Evolutionary conservation across 2,329 filamentous ascomycete species (phyloP).

Genomic region (Microcyclospora pomicola): DNA sequence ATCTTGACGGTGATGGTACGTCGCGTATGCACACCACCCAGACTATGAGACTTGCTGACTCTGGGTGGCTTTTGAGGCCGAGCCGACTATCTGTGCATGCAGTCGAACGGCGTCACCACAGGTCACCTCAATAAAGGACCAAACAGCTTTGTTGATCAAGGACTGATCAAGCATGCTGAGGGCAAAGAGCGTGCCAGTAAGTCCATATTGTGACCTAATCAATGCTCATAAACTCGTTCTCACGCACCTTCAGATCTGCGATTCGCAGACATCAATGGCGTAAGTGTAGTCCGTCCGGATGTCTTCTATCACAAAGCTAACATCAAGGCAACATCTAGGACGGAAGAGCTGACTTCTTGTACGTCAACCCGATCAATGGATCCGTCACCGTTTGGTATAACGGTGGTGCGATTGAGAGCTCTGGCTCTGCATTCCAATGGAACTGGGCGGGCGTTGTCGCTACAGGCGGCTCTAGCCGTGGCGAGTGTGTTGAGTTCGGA

Average conservation of each 20-base stretch:
- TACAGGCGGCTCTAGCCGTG: conserved; percentile 1
- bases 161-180: conserved; percentile 4
- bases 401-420: conserved; percentile 1
- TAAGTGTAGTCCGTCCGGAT: too few species aligned
- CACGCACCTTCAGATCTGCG: conserved; percentile 1
- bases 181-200: conserved; percentile 3
- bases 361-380: conserved; percentile 7
- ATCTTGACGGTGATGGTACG: conserved; percentile 4
- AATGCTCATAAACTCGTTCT: not conserved
- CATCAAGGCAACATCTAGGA: not conserved
- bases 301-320: too few species aligned
- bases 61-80: not conserved
- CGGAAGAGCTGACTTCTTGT: conserved; percentile 5
- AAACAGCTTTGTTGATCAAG: conserved; percentile 2
- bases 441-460: conserved; percentile 1
- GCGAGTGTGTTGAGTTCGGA: conserved; percentile 2
- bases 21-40: not conserved
- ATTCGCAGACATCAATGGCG: conserved; percentile 6
- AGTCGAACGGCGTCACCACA: conserved; percentile 1
- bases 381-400: conserved; percentile 4
- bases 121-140: conserved; percentile 5
- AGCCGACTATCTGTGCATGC: conserved; percentile 4
- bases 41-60: not conserved
- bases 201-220: not conserved
- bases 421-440: conserved; percentile 3